A percentile compares a stretch with the other conserved stretches of the same genome.
phyloP scores from a whole-genome alignment of 305 asterid genomes.

The Vinca major region DNA sequence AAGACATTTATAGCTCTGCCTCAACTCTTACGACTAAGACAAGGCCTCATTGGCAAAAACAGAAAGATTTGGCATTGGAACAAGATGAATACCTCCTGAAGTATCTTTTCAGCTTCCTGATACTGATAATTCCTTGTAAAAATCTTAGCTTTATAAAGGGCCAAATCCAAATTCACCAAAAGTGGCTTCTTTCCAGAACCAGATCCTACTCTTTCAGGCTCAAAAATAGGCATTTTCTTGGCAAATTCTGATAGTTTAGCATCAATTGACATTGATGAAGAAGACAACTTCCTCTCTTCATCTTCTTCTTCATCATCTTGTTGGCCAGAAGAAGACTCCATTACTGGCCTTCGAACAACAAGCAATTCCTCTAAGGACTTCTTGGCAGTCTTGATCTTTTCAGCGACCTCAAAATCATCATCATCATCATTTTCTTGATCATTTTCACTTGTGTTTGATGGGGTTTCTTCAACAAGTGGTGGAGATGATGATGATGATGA shows the following conservation, averaged over 20 bases:
- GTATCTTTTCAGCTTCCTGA: conserved; percentile 63
- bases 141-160: conserved; percentile 69
- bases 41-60: background rate
- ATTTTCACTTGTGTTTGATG: conserved; percentile 8
- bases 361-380: conserved; percentile 73
- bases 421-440: conserved; percentile 22
- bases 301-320: conserved; percentile 14
- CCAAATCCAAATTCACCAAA: conserved; percentile 76
- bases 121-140: conserved; percentile 48
- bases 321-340: conserved; percentile 33
- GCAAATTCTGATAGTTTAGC: conserved; percentile 57
- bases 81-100: conserved; percentile 36
- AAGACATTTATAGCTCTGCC: too few species aligned
- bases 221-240: conserved; percentile 76
- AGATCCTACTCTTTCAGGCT: conserved; percentile 56
- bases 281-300: conserved; percentile 20
- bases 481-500: conserved; percentile 22
- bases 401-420: conserved; percentile 30
- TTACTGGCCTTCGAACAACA: conserved; percentile 72
- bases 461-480: conserved; percentile 53
- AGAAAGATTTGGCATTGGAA: background rate
- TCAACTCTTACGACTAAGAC: too few species aligned
- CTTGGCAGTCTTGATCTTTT: conserved; percentile 59
- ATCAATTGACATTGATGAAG: conserved; percentile 34
- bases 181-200: conserved; percentile 56